Evolutionary conservation across 2,329 filamentous ascomycete species (phyloP), one percentile per base, ranked within the genome.

Genomic region (Rachicladosporium sp.): DNA sequence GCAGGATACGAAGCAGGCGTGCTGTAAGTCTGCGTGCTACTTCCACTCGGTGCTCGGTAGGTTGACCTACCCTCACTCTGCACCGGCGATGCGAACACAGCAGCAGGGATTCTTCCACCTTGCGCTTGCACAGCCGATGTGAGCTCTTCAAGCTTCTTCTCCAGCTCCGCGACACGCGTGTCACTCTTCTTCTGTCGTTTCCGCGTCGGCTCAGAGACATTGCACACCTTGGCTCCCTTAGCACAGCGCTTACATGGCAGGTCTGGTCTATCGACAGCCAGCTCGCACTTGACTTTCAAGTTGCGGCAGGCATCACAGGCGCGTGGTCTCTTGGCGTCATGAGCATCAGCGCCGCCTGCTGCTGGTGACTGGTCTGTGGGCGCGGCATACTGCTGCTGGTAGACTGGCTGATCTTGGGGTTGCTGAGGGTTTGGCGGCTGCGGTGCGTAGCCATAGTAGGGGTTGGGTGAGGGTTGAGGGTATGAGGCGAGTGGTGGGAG

Each of bases 111-210:
- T 27, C 23, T 27, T 10, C 31, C 19, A 27, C 34, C 39, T 5
- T 41, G 39, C 8, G 39, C 39, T 10, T 35, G 30, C 10, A 41
- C 39, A 3, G 78, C 86, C 5, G 85, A 83, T 6, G 84, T 93
- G 56, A 94, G 59, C 6, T 82, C 83, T 65, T 94, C 86, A 47
- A 94, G 89, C 66, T 93, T 93, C 68, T 81, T 86, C 67, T 94
- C 87, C 37, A 95, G 69, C 66, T 94, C 87, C 6, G 86, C 82
- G 9, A 95, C 87, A 37, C 86, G 73, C 48, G 78, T 89, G 58
- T 93, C 88, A 39, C 84, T 87, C 69, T 93, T 93, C 68, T 89
- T 93, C 66, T 89, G 84, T 33, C 87, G 72, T 63, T 93, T 93
- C 31, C 85, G 63, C 10, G 69, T 76, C 1, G 76, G 84, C 46